Conservation (phyloP, 2,329 filamentous ascomycete genomes). For the Chalaropsis ovoidea region DNA sequence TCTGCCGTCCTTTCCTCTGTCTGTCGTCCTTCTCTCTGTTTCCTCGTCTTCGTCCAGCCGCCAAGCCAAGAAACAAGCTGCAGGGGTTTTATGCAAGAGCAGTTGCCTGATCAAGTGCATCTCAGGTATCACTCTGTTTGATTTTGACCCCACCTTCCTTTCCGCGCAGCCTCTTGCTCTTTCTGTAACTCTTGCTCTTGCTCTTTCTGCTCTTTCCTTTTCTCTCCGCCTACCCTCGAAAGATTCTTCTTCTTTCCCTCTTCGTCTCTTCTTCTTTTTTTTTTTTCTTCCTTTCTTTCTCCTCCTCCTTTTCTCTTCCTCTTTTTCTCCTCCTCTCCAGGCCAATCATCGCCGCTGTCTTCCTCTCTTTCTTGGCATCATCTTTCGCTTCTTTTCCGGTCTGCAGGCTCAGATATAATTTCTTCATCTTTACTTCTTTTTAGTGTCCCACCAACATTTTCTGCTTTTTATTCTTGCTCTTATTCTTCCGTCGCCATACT, state of each 20-base stretch:
- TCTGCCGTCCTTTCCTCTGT: background rate
- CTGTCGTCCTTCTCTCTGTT: background rate
- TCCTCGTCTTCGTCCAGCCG: background rate
- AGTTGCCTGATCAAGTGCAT: background rate
- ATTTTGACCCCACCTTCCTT: constrained; percentile 2
- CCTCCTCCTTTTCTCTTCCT: constrained; percentile 27
- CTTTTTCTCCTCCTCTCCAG: constrained; percentile 26
- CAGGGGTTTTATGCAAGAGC: background rate
- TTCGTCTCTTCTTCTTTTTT: constrained; percentile 23
- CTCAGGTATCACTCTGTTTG: constrained; percentile 1
- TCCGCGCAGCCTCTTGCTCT: constrained; percentile 20
- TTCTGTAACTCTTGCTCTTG: no score
- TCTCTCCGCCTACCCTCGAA: no score
- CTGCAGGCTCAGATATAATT: constrained; percentile 21
- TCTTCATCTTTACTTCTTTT: constrained; percentile 22
- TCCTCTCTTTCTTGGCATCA: constrained; percentile 9
- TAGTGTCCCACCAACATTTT: constrained; percentile 33
- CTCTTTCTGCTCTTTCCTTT: constrained; percentile 17
- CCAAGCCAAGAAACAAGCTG: background rate
- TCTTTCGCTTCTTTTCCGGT: constrained; percentile 16
- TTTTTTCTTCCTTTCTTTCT: no score
- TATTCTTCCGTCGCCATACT: constrained; percentile 29
- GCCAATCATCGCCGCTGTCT: constrained; percentile 26
- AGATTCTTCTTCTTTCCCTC: constrained; percentile 14
- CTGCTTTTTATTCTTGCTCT: constrained; percentile 42